Conservation (phyloP, 306 rosid species). For the Neltuma alba region DNA sequence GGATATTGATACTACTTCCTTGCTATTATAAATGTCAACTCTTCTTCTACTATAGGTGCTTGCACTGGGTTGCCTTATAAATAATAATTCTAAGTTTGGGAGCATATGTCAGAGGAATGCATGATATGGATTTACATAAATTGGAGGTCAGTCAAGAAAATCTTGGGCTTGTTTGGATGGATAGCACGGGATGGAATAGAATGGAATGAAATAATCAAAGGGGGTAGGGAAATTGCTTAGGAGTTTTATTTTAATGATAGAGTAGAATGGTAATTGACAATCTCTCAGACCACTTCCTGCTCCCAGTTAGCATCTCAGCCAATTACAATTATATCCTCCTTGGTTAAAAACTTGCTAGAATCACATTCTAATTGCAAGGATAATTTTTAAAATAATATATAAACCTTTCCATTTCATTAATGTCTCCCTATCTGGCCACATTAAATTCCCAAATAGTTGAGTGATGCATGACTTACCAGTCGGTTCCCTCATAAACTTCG, state of each 20-base stretch:
- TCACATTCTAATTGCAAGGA: background rate
- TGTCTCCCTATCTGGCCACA: background rate
- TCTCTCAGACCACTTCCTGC: background rate
- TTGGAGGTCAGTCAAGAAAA: background rate
- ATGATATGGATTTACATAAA: background rate
- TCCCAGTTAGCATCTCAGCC: background rate
- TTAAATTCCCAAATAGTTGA: background rate
- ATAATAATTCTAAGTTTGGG: constrained; percentile 1
- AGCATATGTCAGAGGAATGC: background rate
- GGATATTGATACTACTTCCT: constrained; percentile 22
- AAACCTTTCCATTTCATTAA: background rate
- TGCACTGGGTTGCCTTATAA: background rate
- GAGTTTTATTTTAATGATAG: background rate
- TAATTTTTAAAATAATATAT: background rate
- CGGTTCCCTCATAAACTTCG: background rate
- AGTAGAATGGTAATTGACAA: background rate
- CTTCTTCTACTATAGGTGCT: background rate
- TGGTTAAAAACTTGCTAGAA: background rate
- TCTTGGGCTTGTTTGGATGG: background rate
- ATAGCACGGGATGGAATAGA: background rate
- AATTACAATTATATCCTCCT: background rate
- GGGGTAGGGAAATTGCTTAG: background rate
- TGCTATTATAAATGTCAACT: constrained; percentile 26
- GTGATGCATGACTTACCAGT: background rate
- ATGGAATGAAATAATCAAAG: background rate